phyloP scores from a whole-genome alignment of 257 asterid species.

The Plantago ovata region DNA sequence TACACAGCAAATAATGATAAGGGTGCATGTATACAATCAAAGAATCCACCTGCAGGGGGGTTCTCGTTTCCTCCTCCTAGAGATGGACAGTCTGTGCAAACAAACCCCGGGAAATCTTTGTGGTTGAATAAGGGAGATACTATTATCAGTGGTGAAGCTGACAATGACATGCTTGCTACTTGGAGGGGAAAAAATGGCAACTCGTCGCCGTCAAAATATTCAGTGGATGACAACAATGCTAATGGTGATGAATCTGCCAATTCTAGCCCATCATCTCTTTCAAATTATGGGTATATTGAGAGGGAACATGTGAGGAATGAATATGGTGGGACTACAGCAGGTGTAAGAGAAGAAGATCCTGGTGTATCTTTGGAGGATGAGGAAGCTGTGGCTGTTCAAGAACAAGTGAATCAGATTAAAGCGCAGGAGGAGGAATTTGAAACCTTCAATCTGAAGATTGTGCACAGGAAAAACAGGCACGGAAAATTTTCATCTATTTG shows the following conservation, averaged over 20 bases:
- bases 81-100: slow-evolving; percentile 58
- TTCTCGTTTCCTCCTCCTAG: slow-evolving; percentile 94
- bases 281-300: slow-evolving; percentile 63
- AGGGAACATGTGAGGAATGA: slow-evolving; percentile 49
- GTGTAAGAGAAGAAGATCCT: slow-evolving; percentile 59
- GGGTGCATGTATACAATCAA: slow-evolving; percentile 34
- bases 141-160: slow-evolving; percentile 44
- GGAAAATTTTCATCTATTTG: slow-evolving; percentile 15
- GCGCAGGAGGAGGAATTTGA: slow-evolving; percentile 99
- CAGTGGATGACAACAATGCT: slow-evolving; percentile 52
- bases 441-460: slow-evolving; percentile 85
- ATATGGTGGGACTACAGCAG: slow-evolving; percentile 34
- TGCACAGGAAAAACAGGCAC: slow-evolving; percentile 97
- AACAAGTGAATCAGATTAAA: slow-evolving; percentile 95
- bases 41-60: slow-evolving; percentile 51
- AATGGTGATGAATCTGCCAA: slow-evolving; percentile 56
- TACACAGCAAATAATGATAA: slow-evolving; percentile 39
- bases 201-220: slow-evolving; percentile 60
- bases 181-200: slow-evolving; percentile 69
- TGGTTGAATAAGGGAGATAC: slow-evolving; percentile 57
- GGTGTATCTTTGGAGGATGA: slow-evolving; percentile 75
- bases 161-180: slow-evolving; percentile 54
- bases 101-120: slow-evolving; percentile 46
- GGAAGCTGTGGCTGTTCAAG: slow-evolving; percentile 95
- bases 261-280: slow-evolving; percentile 80